Evolutionary conservation across 768 basidiomycete species (phyloP).

Genomic region (Kwoniella sp.): DNA sequence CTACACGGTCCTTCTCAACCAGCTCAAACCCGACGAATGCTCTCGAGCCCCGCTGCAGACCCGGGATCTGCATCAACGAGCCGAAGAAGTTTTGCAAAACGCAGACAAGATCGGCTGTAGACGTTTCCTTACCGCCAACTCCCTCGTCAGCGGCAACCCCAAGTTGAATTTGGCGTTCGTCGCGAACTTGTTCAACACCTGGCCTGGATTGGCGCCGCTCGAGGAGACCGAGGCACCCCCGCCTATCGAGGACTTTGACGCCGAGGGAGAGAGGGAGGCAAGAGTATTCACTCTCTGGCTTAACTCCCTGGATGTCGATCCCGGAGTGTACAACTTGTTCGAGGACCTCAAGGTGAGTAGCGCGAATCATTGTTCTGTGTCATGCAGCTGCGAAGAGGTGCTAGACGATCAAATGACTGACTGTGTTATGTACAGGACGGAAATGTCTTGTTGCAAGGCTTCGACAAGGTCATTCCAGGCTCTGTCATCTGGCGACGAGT

Average conservation of each 20-base stretch:
- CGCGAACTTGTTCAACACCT: constrained; percentile 97
- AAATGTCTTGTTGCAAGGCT: constrained; percentile 86
- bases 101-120: constrained; percentile 91
- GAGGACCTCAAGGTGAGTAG: constrained; percentile 77
- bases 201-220: constrained; percentile 89
- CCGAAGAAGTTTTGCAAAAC: constrained; percentile 90
- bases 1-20: constrained; percentile 93
- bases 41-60: constrained; percentile 89
- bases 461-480: constrained; percentile 91
- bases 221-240: constrained; percentile 87
- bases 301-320: constrained; percentile 95
- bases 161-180: constrained; percentile 93
- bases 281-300: constrained; percentile 98
- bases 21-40: constrained; percentile 91
- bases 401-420: neutral
- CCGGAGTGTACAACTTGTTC: constrained; percentile 92
- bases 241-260: constrained; percentile 96
- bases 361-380: neutral
- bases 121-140: constrained; percentile 89
- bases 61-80: constrained; percentile 74
- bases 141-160: constrained; percentile 90
- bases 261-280: constrained; percentile 97
- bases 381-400: neutral
- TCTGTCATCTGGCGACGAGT: constrained; percentile 93
- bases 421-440: constrained; percentile 62